Conservation (phyloP, 2,329 filamentous ascomycete genomes). For the Monilinia fructigena region DNA sequence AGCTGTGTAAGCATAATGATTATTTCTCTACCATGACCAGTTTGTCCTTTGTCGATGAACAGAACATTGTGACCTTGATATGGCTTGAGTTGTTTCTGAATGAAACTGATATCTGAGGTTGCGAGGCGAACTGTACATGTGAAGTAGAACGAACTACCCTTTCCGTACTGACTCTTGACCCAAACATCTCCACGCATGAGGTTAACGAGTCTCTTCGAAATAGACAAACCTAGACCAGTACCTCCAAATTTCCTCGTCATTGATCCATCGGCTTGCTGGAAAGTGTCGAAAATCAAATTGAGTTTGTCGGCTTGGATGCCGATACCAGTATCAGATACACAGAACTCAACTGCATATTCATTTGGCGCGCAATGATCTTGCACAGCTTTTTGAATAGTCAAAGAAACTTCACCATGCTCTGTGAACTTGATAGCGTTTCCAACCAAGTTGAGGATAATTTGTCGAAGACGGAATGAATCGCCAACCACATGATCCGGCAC, state of each 20-base stretch:
- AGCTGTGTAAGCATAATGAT: constrained; percentile 74
- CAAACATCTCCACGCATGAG: constrained; percentile 96
- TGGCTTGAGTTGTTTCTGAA: constrained; percentile 81
- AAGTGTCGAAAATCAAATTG: constrained; percentile 96
- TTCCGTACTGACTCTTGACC: constrained; percentile 89
- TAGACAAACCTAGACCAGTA: constrained; percentile 89
- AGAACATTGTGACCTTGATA: constrained; percentile 91
- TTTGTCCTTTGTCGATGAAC: constrained; percentile 90
- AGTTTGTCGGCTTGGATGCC: constrained; percentile 95
- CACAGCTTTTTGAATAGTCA: constrained; percentile 77
- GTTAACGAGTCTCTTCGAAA: constrained; percentile 91
- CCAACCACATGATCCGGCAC: constrained; percentile 95
- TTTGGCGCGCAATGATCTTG: constrained; percentile 64
- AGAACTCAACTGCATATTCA: constrained; percentile 93
- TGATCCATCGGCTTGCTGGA: constrained; percentile 96
- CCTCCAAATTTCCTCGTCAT: constrained; percentile 96
- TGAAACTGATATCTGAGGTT: constrained; percentile 71
- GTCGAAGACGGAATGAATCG: constrained; percentile 91
- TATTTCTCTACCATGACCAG: constrained; percentile 73
- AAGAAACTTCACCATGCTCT: constrained; percentile 91
- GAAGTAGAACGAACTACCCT: constrained; percentile 94
- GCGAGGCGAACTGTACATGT: constrained; percentile 88
- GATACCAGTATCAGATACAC: constrained; percentile 94
- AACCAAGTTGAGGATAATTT: constrained; percentile 95
- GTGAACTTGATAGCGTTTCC: constrained; percentile 99